These are phyloP conservation scores for Cichorium intybus DNA, from an alignment of 140 eudicot genomes.

Conservation along the genomic window DNA sequence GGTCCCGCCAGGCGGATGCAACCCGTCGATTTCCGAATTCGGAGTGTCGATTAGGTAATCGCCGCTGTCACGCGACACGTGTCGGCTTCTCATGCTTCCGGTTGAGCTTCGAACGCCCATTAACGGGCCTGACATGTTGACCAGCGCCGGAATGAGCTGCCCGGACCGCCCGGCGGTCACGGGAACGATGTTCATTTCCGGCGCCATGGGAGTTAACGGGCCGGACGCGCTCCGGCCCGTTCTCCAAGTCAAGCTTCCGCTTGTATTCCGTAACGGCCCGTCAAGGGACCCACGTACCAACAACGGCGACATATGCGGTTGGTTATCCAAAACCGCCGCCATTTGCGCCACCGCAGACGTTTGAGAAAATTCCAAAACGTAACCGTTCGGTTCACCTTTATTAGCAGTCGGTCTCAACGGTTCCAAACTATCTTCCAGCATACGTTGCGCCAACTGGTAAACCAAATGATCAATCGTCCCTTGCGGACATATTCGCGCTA, in stretches of 20 bases:
- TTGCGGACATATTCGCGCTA: conserved; percentile 96
- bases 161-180: conserved; percentile 90
- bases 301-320: conserved; percentile 98
- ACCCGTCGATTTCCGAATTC: conserved; percentile 89
- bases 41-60: conserved; percentile 96
- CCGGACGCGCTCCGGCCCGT: conserved; percentile 98
- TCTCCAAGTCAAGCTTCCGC: conserved; percentile 98
- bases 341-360: conserved; percentile 76
- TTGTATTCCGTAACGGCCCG: conserved; percentile 83
- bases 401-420: conserved; percentile 65
- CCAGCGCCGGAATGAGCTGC: conserved; percentile 91
- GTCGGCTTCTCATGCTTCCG: conserved; percentile 97
- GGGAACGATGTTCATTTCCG: conserved; percentile 86
- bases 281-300: conserved; percentile 96
- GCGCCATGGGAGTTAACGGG: conserved; percentile 93
- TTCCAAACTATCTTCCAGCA: conserved; percentile 91
- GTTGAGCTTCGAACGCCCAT: conserved; percentile 97
- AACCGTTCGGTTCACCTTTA: conserved; percentile 57
- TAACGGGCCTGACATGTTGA: conserved; percentile 97
- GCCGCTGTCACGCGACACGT: conserved; percentile 94
- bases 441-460: conserved; percentile 90
- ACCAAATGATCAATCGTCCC: conserved; percentile 97
- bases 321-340: conserved; percentile 76
- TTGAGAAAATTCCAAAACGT: conserved; percentile 86
- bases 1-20: conserved; percentile 62